These are phyloP conservation scores for Physaria fendleri DNA, from an alignment of 345 rosid genomes.

Conservation along the genomic window DNA sequence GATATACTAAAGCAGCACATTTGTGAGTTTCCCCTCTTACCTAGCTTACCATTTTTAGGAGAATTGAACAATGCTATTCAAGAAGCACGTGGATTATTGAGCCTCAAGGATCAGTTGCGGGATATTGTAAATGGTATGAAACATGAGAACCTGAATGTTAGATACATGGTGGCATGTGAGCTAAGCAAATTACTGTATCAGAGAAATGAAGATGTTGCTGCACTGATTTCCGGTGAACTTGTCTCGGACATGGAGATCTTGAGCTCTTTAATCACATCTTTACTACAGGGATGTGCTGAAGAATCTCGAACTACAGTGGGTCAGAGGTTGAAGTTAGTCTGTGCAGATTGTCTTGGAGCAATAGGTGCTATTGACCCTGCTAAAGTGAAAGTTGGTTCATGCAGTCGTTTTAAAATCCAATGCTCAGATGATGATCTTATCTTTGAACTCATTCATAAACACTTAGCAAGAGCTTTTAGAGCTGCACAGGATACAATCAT, in stretches of 20 bases:
- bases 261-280: conserved; percentile 75
- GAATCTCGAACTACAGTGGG: conserved; percentile 92
- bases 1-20: conserved; percentile 77
- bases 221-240: conserved; percentile 67
- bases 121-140: conserved; percentile 71
- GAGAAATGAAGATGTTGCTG: conserved; percentile 67
- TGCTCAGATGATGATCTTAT: conserved; percentile 99
- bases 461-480: conserved; percentile 93
- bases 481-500: conserved; percentile 88
- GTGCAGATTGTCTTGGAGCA: conserved; percentile 94
- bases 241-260: conserved; percentile 71
- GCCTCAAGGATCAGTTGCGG: conserved; percentile 77
- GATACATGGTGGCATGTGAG: conserved; percentile 94
- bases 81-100: conserved; percentile 87
- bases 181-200: conserved; percentile 73
- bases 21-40: conserved; percentile 84
- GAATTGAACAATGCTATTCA: conserved; percentile 87
- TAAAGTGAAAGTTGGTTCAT: conserved; percentile 64
- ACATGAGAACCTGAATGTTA: conserved; percentile 94
- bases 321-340: conserved; percentile 78
- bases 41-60: conserved; percentile 60
- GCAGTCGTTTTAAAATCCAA: conserved; percentile 84
- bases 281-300: conserved; percentile 94
- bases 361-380: conserved; percentile 99
- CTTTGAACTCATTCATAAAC: conserved; percentile 88